Conservation (phyloP, 805 yeast species). For the Suhomyces emberorum region DNA sequence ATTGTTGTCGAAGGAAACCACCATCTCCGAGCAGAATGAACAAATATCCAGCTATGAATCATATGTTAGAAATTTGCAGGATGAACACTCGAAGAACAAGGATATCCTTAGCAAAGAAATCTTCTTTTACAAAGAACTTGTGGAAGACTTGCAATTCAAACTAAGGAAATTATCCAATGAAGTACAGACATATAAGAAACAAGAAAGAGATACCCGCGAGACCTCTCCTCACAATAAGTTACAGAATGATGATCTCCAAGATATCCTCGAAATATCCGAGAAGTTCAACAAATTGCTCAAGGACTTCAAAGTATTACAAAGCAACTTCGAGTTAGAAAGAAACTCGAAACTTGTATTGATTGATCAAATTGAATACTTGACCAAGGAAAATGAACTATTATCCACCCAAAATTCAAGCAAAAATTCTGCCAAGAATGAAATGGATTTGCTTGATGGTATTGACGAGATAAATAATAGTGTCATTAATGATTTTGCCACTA, state of each 20-base stretch:
- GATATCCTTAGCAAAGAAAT: conserved; percentile 30
- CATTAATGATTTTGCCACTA: conserved; percentile 3
- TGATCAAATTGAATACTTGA: conserved; percentile 51
- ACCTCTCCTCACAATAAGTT: conserved; percentile 1
- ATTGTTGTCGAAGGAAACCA: conserved; percentile 19
- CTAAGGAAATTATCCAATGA: conserved; percentile 19
- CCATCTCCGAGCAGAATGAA: conserved; percentile 26
- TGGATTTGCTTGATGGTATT: conserved; percentile 5
- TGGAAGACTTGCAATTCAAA: conserved; percentile 30
- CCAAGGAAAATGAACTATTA: conserved; percentile 29
- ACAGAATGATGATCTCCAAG: conserved; percentile 8
- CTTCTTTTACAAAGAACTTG: conserved; percentile 28
- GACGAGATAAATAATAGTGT: conserved; percentile 4
- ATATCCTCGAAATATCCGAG: conserved; percentile 16
- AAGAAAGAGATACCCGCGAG: conserved; percentile 4
- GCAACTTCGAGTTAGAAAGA: conserved; percentile 51
- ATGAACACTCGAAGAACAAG: conserved; percentile 25
- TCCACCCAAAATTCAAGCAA: conserved; percentile 10
- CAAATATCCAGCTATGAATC: conserved; percentile 26
- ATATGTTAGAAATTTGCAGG: conserved; percentile 24
- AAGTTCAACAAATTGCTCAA: conserved; percentile 29
- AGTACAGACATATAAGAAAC: conserved; percentile 8
- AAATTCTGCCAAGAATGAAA: conserved; percentile 6
- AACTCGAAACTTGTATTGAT: conserved; percentile 50
- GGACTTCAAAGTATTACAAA: conserved; percentile 41